Evolutionary conservation across 176 grass and related monocot species (phyloP).

Genomic region (Oryza rufipogon): DNA sequence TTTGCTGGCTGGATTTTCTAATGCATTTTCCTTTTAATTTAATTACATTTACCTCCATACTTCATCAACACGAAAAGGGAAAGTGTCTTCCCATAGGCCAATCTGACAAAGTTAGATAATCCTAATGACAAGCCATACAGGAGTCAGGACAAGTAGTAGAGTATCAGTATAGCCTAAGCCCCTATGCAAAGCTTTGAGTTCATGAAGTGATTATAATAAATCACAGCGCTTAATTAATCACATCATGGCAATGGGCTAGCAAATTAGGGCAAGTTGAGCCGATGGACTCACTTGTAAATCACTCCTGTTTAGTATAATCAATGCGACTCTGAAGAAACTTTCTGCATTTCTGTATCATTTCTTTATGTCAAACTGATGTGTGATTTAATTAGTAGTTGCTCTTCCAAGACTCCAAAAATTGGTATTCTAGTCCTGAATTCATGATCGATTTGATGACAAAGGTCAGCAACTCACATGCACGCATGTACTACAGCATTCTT

Average conservation of each 20-base stretch:
- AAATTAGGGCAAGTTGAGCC: neutral
- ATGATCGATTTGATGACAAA: neutral
- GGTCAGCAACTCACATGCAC: slow-evolving; percentile 19
- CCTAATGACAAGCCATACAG: neutral
- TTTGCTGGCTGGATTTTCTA: neutral
- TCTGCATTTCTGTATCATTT: neutral
- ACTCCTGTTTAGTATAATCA: neutral
- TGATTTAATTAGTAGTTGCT: neutral
- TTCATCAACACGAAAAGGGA: neutral
- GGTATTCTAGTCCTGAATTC: neutral
- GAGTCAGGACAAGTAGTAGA: neutral
- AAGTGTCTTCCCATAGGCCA: neutral
- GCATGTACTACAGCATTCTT: neutral
- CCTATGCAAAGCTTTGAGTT: neutral
- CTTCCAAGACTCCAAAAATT: neutral
- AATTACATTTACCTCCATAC: neutral
- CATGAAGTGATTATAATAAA: neutral
- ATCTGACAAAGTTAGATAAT: neutral
- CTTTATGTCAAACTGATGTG: neutral
- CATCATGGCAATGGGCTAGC: neutral
- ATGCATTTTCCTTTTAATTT: neutral
- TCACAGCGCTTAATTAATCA: neutral
- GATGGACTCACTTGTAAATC: neutral
- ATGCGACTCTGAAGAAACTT: neutral
- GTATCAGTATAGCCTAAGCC: neutral